Conservation (phyloP, 176 grass and related monocot genomes). For the Avena insularis region DNA sequence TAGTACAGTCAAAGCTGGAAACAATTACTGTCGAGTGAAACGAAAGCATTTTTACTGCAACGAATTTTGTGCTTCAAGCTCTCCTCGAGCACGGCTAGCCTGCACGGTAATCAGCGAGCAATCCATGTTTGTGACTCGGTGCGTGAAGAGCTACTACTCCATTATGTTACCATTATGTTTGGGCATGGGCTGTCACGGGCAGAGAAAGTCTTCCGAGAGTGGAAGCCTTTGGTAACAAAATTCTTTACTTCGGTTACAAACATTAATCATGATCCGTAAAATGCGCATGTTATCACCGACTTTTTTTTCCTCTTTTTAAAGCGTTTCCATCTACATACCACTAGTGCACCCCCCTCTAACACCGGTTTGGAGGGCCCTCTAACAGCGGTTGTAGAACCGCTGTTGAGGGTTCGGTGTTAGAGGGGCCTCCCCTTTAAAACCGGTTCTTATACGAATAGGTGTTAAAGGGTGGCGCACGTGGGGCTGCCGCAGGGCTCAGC, state of each 20-base stretch:
- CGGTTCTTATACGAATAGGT: too few relatives aligned
- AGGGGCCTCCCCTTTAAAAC: too few relatives aligned
- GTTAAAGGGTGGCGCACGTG: too few relatives aligned
- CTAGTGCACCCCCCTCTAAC: too few relatives aligned
- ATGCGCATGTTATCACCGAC: background rate
- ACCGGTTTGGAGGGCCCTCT: too few relatives aligned
- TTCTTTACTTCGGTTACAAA: background rate
- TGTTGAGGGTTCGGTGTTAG: too few relatives aligned
- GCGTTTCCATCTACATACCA: background rate
- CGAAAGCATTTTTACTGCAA: background rate
- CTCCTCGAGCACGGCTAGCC: background rate
- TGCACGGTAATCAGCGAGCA: background rate
- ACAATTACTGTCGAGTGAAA: too few relatives aligned
- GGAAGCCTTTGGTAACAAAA: background rate
- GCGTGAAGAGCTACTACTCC: too few relatives aligned
- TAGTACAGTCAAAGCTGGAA: too few relatives aligned
- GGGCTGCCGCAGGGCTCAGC: too few relatives aligned
- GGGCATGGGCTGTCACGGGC: background rate
- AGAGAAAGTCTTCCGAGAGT: background rate
- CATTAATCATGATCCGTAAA: slow-evolving; percentile 5
- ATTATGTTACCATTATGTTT: background rate
- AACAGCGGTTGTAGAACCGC: too few relatives aligned
- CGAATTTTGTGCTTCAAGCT: too few relatives aligned
- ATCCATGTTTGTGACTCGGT: background rate
- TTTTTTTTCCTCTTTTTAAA: background rate